A percentile compares a stretch with the other conserved stretches of the same genome.
Evolutionary conservation across 169 alveolate genomes (phyloP).

Genomic region (Plasmodium fragile): DNA sequence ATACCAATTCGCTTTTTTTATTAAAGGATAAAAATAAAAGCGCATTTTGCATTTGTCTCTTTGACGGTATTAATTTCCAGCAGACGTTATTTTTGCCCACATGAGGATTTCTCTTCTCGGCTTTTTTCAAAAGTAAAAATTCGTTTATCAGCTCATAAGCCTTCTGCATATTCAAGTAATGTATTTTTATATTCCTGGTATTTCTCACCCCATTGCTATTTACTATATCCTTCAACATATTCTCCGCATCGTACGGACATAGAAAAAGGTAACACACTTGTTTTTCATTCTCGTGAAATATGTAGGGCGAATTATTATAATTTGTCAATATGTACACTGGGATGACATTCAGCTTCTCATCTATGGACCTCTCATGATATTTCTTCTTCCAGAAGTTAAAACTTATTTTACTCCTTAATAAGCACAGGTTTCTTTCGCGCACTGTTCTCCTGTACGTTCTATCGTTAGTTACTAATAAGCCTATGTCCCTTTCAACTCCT

Average conservation of each 20-base stretch:
- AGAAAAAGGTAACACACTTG: constrained; percentile 61
- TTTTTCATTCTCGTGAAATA: constrained; percentile 65
- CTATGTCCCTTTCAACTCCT: background rate
- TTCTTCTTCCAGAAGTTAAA: constrained; percentile 55
- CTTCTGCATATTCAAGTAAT: constrained; percentile 40
- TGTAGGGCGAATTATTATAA: constrained; percentile 65
- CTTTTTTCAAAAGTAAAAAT: constrained; percentile 31
- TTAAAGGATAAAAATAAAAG: constrained; percentile 31
- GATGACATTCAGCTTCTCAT: constrained; percentile 34
- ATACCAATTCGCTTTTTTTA: constrained; percentile 48
- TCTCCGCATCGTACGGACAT: constrained; percentile 74
- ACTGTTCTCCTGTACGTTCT: background rate
- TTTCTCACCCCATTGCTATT: constrained; percentile 54
- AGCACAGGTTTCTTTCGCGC: background rate
- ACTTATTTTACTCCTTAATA: constrained; percentile 17
- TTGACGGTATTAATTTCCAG: constrained; percentile 67
- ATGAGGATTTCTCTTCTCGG: constrained; percentile 23
- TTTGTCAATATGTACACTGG: constrained; percentile 67
- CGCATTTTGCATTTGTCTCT: constrained; percentile 53
- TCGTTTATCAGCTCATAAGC: constrained; percentile 63
- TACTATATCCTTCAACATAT: constrained; percentile 47
- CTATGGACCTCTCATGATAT: constrained; percentile 65
- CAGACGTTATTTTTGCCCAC: constrained; percentile 31
- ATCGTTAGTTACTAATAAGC: background rate
- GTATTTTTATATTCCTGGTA: constrained; percentile 40